A percentile compares a stretch with the other conserved stretches of the same genome.
These are phyloP conservation scores for Hypoxylon sp. DNA, from an alignment of 2,329 filamentous ascomycete species.

Conservation along the genomic window DNA sequence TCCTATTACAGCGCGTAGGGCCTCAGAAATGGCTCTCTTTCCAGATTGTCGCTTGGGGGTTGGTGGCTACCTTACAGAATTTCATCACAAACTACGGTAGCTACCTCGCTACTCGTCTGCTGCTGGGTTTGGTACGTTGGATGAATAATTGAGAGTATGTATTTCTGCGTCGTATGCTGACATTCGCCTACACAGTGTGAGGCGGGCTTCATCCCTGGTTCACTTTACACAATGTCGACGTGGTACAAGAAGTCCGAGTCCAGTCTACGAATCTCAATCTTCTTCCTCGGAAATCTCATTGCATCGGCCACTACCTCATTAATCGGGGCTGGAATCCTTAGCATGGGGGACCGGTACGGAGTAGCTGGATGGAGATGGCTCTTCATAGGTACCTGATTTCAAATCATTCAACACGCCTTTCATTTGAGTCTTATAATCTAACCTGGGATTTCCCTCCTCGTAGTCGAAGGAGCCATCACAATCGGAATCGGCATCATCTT, in stretches of 20 bases:
- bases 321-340: conserved; percentile 64
- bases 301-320: conserved; percentile 65
- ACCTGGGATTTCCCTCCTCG: neutral
- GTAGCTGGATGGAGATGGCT: conserved; percentile 67
- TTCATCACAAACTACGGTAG: conserved; percentile 59
- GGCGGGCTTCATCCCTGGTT: conserved; percentile 67
- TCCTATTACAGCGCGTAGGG: conserved; percentile 52
- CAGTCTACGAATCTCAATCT: conserved; percentile 63
- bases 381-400: conserved; percentile 61
- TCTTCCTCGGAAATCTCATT: conserved; percentile 69
- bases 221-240: conserved; percentile 65
- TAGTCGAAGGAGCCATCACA: conserved; percentile 53
- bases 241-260: conserved; percentile 65
- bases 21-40: conserved; percentile 51
- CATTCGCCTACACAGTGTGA: conserved; percentile 54
- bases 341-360: conserved; percentile 58
- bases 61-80: conserved; percentile 53
- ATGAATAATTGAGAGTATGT: neutral
- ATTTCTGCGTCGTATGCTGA: conserved; percentile 9
- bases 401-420: neutral
- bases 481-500: conserved; percentile 56
- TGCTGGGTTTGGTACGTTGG: conserved; percentile 59
- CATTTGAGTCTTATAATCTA: neutral
- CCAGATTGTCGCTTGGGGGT: conserved; percentile 56
- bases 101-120: conserved; percentile 61